Evolutionary conservation across 2,329 filamentous ascomycete species (phyloP), one percentile per base, ranked within the genome.

Genomic region (Teratosphaeria nubilosa): DNA sequence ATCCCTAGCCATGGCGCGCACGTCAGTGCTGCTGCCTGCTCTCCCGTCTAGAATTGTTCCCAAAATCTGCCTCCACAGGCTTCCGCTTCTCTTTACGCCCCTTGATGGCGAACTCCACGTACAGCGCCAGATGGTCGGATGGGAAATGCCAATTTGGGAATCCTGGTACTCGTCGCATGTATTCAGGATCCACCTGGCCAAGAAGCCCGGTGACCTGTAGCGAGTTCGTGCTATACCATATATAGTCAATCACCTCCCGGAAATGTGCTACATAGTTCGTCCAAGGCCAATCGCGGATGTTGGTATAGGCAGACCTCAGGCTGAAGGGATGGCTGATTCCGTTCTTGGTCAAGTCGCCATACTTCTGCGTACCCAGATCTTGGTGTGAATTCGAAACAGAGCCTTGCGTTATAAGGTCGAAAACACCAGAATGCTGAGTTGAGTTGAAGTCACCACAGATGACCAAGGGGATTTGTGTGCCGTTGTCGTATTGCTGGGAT

Each of bases 231-330:
- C 91, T 91, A 75, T 95, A 99, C 91, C 91, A 97, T 68, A 99
- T 90, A 74, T 97, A 96, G 72, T 99, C 94, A 65, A 99, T 88
- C 58, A 95, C 89, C 62, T 91, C 91, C 55, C 84, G 83, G 75
- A 96, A 99, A n/a, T 85, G 85, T 1, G 94, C 91, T 14, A 91
- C 95, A 75, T 97, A 99, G 75, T 99, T 99, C 53, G 94, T 99
- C 73, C 96, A 99, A 4, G 85, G 85, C 66, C 97, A 77, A 71
- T 96, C 90, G 59, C 91, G 88, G 56, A 95, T 86, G 62, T 88
- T 83, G 37, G 84, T 83, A 73, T 99, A 99, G 2, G 91, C 86
- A 24, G 94, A 96, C 69, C 94, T 90, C 64, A 99, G 79, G 69
- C 87, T 92, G 78, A 97, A 99, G 0, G 91, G 91, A 73, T 99